Base-by-base conservation (phyloP, 352 stramenopile genomes). In the Pythium monospermum region DNA sequence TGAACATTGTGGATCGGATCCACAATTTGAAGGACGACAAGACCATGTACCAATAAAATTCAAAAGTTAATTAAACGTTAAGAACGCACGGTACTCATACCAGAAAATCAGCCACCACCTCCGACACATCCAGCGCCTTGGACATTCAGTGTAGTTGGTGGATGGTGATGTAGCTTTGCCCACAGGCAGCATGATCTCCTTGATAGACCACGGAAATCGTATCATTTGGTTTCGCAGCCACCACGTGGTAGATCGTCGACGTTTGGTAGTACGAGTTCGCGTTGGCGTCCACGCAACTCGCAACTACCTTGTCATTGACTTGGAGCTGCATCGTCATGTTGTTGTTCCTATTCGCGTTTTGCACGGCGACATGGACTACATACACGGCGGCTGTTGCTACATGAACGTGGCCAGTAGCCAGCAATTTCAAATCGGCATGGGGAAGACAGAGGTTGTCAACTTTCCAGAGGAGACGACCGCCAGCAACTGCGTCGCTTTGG, bases 1-100 rank as follows among this genome's bases (percentile, higher is more conserved):
- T n/a, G n/a, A n/a, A n/a, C n/a, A n/a, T n/a, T n/a, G n/a, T n/a
- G n/a, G n/a, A n/a, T n/a, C n/a, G n/a, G n/a, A n/a, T n/a, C n/a
- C n/a, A n/a, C n/a, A n/a, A n/a, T n/a, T n/a, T n/a, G n/a, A n/a
- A n/a, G n/a, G n/a, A n/a, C n/a, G n/a, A n/a, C n/a, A n/a, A n/a
- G n/a, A n/a, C n/a, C n/a, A n/a, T n/a, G n/a, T n/a, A n/a, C n/a
- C n/a, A 41, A 19, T 41, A 19, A 23, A 28, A 22, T 22, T 22
- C n/a, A 27, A 22, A 27, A 27, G n/a, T 13, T 25, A 38, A 49
- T 28, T 13, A 49, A 16, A n/a, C 37, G 26, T 25, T 21, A 33
- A 62, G 52, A 38, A 56, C 52, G 45, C 52, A 45, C 56, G 11
- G 32, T 13, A 30, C 6, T 27, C 10, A 7, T n/a, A 40, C 10